phyloP scores from a whole-genome alignment of 2,329 filamentous ascomycete species.

The Hymenoscyphus linearis region DNA sequence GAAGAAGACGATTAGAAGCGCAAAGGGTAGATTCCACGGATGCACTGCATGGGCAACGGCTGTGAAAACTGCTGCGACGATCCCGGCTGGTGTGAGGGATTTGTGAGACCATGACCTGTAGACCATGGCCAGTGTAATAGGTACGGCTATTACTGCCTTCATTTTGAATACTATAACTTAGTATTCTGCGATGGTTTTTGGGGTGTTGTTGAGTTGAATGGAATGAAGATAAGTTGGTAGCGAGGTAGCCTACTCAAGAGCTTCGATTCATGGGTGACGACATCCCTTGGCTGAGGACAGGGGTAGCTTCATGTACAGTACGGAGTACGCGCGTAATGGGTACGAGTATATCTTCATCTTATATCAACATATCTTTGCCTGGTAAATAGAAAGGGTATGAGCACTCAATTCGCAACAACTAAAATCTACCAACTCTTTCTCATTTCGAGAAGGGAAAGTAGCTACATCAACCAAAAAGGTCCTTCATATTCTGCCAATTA shows the following conservation, averaged over 20 bases:
- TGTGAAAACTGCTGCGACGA: slow-evolving; percentile 66
- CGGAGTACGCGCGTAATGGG: too few relatives aligned
- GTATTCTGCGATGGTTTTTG: slow-evolving; percentile 50
- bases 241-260: not conserved
- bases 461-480: not conserved
- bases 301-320: not conserved
- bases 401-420: too few relatives aligned
- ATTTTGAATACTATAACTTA: slow-evolving; percentile 34
- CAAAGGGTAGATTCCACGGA: slow-evolving; percentile 90
- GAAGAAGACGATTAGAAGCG: slow-evolving; percentile 79
- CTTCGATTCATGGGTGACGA: not conserved
- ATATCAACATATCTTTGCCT: not conserved
- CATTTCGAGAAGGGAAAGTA: not conserved
- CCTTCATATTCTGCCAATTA: slow-evolving; percentile 25
- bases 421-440: too few relatives aligned
- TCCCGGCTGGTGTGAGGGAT: slow-evolving; percentile 72
- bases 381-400: not conserved
- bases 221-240: slow-evolving; percentile 31
- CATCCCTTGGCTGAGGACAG: not conserved
- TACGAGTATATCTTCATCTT: not conserved
- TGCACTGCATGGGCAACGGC: slow-evolving; percentile 81
- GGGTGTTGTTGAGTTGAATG: slow-evolving; percentile 55
- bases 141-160: slow-evolving; percentile 53
- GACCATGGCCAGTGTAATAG: slow-evolving; percentile 54
- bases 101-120: slow-evolving; percentile 66